A percentile compares a stretch with the other conserved stretches of the same genome.
Conservation (phyloP, 1,284 basidiomycete genomes). For the Moniliella sp. region DNA sequence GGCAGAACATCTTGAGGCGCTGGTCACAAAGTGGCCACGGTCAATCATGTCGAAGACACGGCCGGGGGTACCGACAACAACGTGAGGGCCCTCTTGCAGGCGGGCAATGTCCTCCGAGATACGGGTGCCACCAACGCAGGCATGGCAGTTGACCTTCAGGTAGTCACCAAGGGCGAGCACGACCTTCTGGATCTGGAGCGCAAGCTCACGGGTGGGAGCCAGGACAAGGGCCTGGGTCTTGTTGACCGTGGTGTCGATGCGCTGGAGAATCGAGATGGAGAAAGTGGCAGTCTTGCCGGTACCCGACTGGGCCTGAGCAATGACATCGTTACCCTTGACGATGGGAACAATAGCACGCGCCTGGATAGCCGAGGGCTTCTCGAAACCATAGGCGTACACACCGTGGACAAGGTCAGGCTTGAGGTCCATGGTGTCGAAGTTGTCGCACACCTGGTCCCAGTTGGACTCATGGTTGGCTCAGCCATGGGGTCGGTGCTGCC, state of each 20-base stretch:
- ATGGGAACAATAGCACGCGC: constrained; percentile 26
- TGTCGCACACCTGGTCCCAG: constrained; percentile 74
- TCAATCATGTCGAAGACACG: constrained; percentile 99
- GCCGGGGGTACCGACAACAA: constrained; percentile 89
- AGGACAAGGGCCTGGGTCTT: constrained; percentile 97
- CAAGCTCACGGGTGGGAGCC: constrained; percentile 43
- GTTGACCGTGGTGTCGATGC: constrained; percentile 80
- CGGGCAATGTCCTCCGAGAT: constrained; percentile 96
- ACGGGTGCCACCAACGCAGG: constrained; percentile 77
- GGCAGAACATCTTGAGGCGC: constrained; percentile 97
- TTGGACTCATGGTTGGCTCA: constrained; percentile 99
- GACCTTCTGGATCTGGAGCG: constrained; percentile 90
- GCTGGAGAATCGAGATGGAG: constrained; percentile 41
- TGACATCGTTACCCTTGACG: constrained; percentile 60
- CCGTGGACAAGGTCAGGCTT: constrained; percentile 60
- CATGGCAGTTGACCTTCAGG: constrained; percentile 97
- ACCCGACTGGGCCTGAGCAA: constrained; percentile 94
- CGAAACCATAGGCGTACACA: constrained; percentile 80
- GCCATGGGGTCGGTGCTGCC: too few relatives aligned
- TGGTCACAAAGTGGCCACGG: constrained; percentile 71
- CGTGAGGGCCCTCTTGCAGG: constrained; percentile 90
- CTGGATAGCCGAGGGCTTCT: constrained; percentile 23
- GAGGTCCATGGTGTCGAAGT: constrained; percentile 87
- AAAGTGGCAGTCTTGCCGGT: constrained; percentile 98
- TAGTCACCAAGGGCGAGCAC: constrained; percentile 91